Evolutionary conservation across 352 stramenopile genomes (phyloP), one percentile per base, ranked within the genome.

Genomic region (Elongisporangium prolatum): DNA sequence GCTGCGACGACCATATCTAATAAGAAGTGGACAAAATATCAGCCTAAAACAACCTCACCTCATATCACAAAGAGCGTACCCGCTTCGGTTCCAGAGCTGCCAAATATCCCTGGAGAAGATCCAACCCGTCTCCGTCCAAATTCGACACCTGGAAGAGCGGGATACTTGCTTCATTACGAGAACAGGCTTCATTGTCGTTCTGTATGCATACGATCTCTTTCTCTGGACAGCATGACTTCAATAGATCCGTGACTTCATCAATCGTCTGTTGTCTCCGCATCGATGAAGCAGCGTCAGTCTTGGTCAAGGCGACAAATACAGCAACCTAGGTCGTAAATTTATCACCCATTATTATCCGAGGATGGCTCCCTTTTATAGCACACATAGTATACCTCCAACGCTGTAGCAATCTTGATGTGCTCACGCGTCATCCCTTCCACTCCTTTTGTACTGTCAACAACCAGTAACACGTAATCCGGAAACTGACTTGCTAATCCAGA

Each of bases 381-480:
- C 11, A 54, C n/a, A 22, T 10, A 44, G n/a, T 4, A 2, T 58
- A 83, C 65, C 18, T 86, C 72, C 10, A 96, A 69, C 2, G 86
- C 84, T 20, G 86, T 67, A 0, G 84, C 82, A 51, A 96, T 90
- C 49, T 83, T 80, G 4, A 96, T 55, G 55, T 93, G 81, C 59
- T 94, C 80, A 17, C 70, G 75, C n/a, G 83, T 86, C 81, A 93
- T 93, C 8, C 70, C 65, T 61, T 85, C 77, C 17, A 96, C 75
- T 4, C 86, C 86, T 37, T 65, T 63, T 1, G 69, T 74, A 13
- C 68, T 72, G 68, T 95, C 86, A 20, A 93, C 70, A 9, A 93
- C 80, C 5, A 97, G 72, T 77, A 97, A 89, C 0, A 80, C 79
- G 57, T 96, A 95, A 67, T 96, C 85, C 0, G 87, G 85, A 48